Conservation (phyloP, 2,329 filamentous ascomycete species). For the Paraconiothyrium brasiliense region DNA sequence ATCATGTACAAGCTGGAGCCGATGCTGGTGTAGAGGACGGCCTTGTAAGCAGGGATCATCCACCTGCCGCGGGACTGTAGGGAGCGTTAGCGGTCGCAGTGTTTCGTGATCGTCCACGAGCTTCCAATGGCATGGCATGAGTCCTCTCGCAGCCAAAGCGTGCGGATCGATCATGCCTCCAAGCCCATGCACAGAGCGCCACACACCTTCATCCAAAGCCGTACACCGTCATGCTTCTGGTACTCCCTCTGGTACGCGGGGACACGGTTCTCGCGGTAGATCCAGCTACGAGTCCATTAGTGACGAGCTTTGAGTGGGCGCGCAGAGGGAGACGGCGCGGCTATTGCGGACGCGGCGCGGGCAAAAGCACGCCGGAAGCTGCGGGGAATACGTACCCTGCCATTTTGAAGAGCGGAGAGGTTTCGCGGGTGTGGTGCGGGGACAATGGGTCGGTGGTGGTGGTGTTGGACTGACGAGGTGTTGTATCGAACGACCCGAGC, state of each 20-base stretch:
- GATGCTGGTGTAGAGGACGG: conserved; percentile 69
- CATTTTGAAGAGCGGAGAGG: conserved; percentile 53
- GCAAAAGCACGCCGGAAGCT: conserved; percentile 21
- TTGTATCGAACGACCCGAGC: conserved; percentile 40
- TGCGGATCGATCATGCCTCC: conserved; percentile 6
- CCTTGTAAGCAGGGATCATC: conserved; percentile 74
- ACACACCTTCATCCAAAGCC: conserved; percentile 82
- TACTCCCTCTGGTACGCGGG: conserved; percentile 78
- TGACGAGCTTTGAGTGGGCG: conserved; percentile 28
- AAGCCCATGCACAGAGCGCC: conserved; percentile 20
- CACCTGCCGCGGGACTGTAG: conserved; percentile 72
- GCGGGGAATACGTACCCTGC: conserved; percentile 50
- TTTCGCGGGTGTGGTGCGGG: conserved; percentile 36
- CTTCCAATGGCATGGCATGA: not conserved
- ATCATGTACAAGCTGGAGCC: conserved; percentile 77
- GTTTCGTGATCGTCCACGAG: not conserved
- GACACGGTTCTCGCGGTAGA: conserved; percentile 81
- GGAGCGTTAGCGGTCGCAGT: conserved; percentile 26
- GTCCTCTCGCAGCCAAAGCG: not conserved
- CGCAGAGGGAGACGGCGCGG: conserved; percentile 21
- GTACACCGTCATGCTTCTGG: conserved; percentile 76
- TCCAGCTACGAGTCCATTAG: conserved; percentile 48
- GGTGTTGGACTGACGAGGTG: conserved; percentile 36
- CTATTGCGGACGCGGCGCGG: conserved; percentile 19
- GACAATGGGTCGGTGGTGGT: conserved; percentile 46